phyloP scores from a whole-genome alignment of 2,329 filamentous ascomycete species.

The Magnaporthiopsis rhizophila region DNA sequence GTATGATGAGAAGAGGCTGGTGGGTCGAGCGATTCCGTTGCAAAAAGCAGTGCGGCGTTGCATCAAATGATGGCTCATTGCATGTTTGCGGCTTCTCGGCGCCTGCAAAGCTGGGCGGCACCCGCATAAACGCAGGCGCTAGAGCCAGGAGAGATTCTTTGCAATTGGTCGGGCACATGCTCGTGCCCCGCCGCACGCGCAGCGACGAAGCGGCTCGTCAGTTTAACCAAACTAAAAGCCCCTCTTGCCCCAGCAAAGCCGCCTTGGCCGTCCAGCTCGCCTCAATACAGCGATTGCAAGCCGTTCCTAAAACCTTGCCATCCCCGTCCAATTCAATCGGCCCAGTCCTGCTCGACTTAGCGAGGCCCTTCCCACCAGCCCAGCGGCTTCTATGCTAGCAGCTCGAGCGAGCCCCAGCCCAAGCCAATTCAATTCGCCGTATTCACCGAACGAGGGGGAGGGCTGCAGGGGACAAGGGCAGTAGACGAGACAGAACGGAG shows the following conservation, averaged over 20 bases:
- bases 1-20: too few relatives aligned
- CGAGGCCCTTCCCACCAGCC: neutral
- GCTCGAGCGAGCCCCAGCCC: neutral
- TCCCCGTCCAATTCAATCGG: neutral
- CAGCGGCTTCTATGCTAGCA: neutral
- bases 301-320: neutral
- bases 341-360: neutral
- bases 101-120: neutral
- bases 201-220: neutral
- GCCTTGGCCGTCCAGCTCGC: neutral
- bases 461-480: neutral
- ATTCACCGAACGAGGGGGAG: neutral
- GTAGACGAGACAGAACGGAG: neutral
- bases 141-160: too few relatives aligned
- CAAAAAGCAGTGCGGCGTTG: too few relatives aligned
- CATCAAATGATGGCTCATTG: neutral
- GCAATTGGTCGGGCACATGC: neutral
- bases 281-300: slow-evolving; percentile 10
- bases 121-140: neutral
- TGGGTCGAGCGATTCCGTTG: too few relatives aligned
- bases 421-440: neutral
- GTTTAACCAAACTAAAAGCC: neutral
- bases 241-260: neutral
- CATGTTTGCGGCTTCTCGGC: neutral
- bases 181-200: neutral